These are phyloP conservation scores for Plicaturopsis crispa DNA, from an alignment of 768 basidiomycete genomes.

Conservation along the genomic window DNA sequence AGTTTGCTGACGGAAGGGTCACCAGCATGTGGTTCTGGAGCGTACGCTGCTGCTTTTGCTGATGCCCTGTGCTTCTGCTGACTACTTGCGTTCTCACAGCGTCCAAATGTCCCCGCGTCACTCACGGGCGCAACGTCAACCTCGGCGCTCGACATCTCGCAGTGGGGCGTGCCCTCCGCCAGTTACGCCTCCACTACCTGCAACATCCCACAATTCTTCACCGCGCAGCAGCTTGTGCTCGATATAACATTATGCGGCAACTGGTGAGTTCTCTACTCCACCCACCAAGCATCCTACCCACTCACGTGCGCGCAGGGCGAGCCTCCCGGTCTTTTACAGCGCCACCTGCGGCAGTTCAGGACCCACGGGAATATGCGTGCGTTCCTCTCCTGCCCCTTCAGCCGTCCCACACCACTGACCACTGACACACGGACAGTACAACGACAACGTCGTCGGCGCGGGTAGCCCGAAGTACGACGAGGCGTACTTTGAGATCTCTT, in stretches of 20 bases:
- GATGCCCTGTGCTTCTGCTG: too few relatives aligned
- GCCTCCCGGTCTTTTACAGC: slow-evolving; percentile 32
- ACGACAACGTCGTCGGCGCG: slow-evolving; percentile 46
- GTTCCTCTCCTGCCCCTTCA: slow-evolving; percentile 10
- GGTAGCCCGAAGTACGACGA: slow-evolving; percentile 48
- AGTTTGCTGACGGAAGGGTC: slow-evolving; percentile 21
- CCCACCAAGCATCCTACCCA: too few relatives aligned
- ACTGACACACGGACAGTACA: slow-evolving; percentile 26
- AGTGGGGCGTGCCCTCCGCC: slow-evolving; percentile 40
- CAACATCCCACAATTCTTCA: slow-evolving; percentile 37
- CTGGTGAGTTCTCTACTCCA: slow-evolving; percentile 24
- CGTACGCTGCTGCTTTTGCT: slow-evolving; percentile 25
- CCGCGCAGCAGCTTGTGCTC: slow-evolving; percentile 41
- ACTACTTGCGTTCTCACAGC: slow-evolving; percentile 15
- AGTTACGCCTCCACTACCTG: slow-evolving; percentile 32
- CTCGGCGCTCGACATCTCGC: slow-evolving; percentile 26
- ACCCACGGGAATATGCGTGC: slow-evolving; percentile 34
- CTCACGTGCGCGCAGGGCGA: slow-evolving; percentile 51
- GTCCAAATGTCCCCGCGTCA: slow-evolving; percentile 27
- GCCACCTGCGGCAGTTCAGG: slow-evolving; percentile 31
- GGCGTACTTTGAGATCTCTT: slow-evolving; percentile 63
- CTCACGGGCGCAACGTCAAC: slow-evolving; percentile 22
- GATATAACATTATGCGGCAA: slow-evolving; percentile 49
- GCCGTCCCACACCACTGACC: neutral
- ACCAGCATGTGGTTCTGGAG: slow-evolving; percentile 42